Percentiles rank a stretch among this genome's conserved stretches.
phyloP scores from a whole-genome alignment of 306 rosid genomes.

The Prosopis cineraria region DNA sequence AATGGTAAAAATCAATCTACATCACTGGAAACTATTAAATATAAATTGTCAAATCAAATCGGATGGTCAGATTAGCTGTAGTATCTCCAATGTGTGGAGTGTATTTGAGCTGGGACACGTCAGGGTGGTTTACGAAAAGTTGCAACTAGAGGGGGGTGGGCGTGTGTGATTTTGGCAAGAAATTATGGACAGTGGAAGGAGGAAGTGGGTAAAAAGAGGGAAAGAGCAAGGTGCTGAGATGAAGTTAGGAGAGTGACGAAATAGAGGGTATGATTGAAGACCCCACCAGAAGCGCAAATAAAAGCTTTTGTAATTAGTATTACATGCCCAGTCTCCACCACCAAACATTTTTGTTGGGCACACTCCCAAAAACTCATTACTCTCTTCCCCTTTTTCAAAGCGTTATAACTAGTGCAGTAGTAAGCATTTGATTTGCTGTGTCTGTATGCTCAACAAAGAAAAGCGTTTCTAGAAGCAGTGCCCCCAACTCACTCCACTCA shows the following conservation, averaged over 20 bases:
- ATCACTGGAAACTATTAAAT: no score
- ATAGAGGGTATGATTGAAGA: not conserved
- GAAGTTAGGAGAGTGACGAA: not conserved
- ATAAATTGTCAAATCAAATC: no score
- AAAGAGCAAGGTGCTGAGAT: not conserved
- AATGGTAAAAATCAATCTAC: no score
- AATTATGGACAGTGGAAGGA: slow-evolving; percentile 1
- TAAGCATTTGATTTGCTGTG: not conserved
- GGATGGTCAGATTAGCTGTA: no score
- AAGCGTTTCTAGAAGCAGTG: slow-evolving; percentile 41
- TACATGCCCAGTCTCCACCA: not conserved
- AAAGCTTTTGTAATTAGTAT: not conserved
- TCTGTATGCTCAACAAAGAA: not conserved
- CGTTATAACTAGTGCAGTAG: slow-evolving; percentile 16
- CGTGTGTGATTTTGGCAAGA: not conserved
- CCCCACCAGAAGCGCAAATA: not conserved
- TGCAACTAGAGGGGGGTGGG: no score
- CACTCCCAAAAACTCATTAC: slow-evolving; percentile 28
- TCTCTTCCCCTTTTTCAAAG: no score
- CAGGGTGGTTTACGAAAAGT: no score
- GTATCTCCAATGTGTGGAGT: no score
- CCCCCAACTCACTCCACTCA: slow-evolving; percentile 42
- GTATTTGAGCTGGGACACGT: no score
- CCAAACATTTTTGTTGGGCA: slow-evolving; percentile 23
- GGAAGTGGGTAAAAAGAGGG: not conserved